Conservation (phyloP, 306 rosid species). For the Rosa multiflora region DNA sequence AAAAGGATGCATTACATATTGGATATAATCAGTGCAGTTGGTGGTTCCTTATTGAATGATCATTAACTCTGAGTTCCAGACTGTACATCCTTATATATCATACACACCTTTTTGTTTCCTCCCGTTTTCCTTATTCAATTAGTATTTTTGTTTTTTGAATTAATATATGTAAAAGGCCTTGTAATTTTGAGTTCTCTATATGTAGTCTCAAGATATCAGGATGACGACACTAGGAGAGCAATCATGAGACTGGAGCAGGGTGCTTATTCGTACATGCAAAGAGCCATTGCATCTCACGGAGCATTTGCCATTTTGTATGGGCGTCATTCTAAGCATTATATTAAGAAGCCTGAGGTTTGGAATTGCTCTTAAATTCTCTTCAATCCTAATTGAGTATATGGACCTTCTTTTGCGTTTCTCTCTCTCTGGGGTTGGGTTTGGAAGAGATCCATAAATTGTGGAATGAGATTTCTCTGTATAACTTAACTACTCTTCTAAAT, state of each 20-base stretch:
- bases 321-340: conserved; percentile 71
- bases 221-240: conserved; percentile 62
- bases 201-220: conserved; percentile 70
- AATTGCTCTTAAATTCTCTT: conserved; percentile 5
- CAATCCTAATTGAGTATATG: not conserved
- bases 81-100: not conserved
- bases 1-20: not conserved
- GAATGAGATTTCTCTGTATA: conserved; percentile 1
- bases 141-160: not conserved
- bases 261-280: conserved; percentile 63
- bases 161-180: not conserved
- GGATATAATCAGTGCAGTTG: not conserved
- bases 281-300: conserved; percentile 80
- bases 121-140: not conserved
- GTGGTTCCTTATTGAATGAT: not conserved
- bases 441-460: conserved; percentile 21
- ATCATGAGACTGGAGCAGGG: conserved; percentile 87
- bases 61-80: not conserved
- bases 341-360: conserved; percentile 82
- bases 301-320: conserved; percentile 86
- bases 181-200: conserved; percentile 25
- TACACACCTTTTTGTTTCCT: not conserved
- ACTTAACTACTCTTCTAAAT: not conserved
- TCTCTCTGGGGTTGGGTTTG: not conserved
- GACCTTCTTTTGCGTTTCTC: conserved; percentile 4